These are phyloP conservation scores for Millerago galiae DNA, from an alignment of 805 yeast genomes.

Conservation along the genomic window DNA sequence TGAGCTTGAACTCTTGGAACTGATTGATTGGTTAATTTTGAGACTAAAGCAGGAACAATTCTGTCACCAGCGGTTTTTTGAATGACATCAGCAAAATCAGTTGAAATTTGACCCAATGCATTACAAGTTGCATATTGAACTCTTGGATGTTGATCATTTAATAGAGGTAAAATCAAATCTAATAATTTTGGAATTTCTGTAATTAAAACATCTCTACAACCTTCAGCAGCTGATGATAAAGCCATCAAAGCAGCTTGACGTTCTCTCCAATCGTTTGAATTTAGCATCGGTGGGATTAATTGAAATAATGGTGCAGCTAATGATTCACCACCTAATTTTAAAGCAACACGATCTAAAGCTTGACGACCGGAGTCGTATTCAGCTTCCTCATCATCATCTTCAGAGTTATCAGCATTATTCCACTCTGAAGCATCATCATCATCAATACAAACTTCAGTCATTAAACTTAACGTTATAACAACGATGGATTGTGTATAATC, in stretches of 20 bases:
- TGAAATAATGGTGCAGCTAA: constrained; percentile 84
- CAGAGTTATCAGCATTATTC: constrained; percentile 72
- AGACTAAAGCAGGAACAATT: constrained; percentile 81
- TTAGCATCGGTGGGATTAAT: constrained; percentile 77
- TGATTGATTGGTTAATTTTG: constrained; percentile 64
- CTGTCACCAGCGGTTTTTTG: constrained; percentile 76
- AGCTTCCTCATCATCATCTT: constrained; percentile 77
- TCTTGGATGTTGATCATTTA: constrained; percentile 83
- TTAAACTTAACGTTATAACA: constrained; percentile 66
- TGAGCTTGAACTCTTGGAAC: constrained; percentile 95
- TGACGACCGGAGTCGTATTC: constrained; percentile 91
- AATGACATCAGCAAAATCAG: constrained; percentile 88
- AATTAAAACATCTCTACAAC: constrained; percentile 84
- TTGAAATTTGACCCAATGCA: constrained; percentile 93
- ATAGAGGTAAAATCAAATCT: constrained; percentile 79
- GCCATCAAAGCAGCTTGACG: constrained; percentile 98
- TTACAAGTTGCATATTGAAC: constrained; percentile 98
- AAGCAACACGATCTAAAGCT: constrained; percentile 84
- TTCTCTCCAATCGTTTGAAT: constrained; percentile 80
- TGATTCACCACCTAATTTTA: constrained; percentile 75
- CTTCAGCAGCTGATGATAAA: constrained; percentile 93
- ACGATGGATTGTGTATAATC: constrained; percentile 69
- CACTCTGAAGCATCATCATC: constrained; percentile 88
- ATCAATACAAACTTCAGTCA: constrained; percentile 87
- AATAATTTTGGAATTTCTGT: constrained; percentile 74